Base-by-base conservation (phyloP, 2,329 filamentous ascomycete genomes). In the Mycosphaerella sp. region DNA sequence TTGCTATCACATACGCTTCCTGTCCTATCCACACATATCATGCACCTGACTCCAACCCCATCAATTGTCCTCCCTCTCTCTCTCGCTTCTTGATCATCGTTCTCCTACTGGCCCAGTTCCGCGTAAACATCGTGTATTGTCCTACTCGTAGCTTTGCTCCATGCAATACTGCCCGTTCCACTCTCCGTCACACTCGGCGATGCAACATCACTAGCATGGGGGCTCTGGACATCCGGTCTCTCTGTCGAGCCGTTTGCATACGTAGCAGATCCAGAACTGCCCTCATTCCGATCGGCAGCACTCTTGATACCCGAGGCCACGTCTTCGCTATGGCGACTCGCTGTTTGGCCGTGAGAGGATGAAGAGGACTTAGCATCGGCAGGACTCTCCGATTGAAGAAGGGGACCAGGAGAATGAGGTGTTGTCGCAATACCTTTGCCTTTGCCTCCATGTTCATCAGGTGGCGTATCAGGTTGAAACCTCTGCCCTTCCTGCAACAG, bases 401-500 rank as follows among this genome's bases (percentile, higher is more conserved):
- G 26, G 5, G 26, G 26, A 29, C 26, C 26, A 29, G 26, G 6
- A 29, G 26, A 29, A 29, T 29, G 26, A 29, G 26, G 26, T 29
- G 6, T 29, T 29, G 6, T 29, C 26, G 5, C 26, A 29, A 29
- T 1, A 6, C 26, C 40, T 42, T 29, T 26, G 40, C 14, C 14
- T 4, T 9, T 17, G 40, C 14, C 8, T 42, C 9, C 38, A 40
- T 10, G 11, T 14, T 40, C 4, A 40, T 14, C 38, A 40, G n/a
- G 11, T 12, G 7, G 17, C 21, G 6, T 12, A 10, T 29, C 42
- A 12, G 14, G 17, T 6, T 51, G 51, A 36, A 60, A 46, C 21
- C 23, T 39, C 53, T 51, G 60, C 41, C 59, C 65, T 56, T 66
- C 60, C 51, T 60, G 60, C 62, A 70, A 63, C 55, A 95, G 71